Evolutionary conservation across 2,329 filamentous ascomycete species (phyloP).

Genomic region (Aspergillus melleus): DNA sequence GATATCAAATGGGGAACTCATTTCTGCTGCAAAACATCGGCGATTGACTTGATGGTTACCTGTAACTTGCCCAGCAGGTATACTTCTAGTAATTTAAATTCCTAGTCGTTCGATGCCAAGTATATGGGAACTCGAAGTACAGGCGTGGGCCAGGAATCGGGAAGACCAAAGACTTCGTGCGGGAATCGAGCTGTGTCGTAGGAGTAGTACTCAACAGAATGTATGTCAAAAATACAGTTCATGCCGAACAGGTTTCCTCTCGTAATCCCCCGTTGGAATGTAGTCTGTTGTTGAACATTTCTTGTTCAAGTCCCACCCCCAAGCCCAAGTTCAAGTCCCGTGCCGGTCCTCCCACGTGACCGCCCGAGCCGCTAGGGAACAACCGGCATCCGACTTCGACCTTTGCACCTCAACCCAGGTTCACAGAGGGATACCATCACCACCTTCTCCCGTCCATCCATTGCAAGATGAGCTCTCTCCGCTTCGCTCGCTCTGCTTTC

Average conservation of each 20-base stretch:
- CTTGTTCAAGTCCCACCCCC: no score
- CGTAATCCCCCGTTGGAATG: neutral
- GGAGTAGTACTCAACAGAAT: no score
- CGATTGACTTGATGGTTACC: no score
- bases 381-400: conserved; percentile 41
- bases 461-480: conserved; percentile 82
- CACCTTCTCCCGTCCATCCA: conserved; percentile 31
- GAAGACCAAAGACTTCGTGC: no score
- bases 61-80: no score
- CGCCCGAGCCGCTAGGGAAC: conserved; percentile 35
- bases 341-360: conserved; percentile 28
- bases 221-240: no score
- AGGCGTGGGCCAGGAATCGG: no score
- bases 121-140: no score
- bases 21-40: neutral
- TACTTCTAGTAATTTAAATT: no score
- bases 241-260: no score
- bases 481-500: conserved; percentile 86
- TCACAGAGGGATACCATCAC: conserved; percentile 36
- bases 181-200: no score
- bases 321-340: neutral
- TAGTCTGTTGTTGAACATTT: neutral
- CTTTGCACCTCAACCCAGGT: conserved; percentile 38
- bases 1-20: neutral
- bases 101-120: no score